Base-by-base conservation (phyloP, 805 yeast species). In the Saccharomycopsis oosterbeekiorum region DNA sequence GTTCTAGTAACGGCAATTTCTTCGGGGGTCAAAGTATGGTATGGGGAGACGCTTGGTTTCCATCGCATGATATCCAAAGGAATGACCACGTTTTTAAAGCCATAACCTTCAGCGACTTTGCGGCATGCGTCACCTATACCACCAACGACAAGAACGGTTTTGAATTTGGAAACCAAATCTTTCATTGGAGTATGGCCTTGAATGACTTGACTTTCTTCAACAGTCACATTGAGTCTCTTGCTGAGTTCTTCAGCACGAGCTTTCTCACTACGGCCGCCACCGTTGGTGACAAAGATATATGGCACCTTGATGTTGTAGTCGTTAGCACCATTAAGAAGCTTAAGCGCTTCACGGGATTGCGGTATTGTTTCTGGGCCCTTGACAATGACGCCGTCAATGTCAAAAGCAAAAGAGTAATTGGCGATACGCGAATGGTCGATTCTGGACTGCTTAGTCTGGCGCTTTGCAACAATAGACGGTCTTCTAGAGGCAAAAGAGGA, bases 131-230 rank as follows among this genome's bases (percentile, higher is more conserved):
- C 90, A 55, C 94, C 91, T 29, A 88, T 84, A 66, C 97, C 97
- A 65, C 97, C 97, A 59, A 90, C 90, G 59, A 90, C 96, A 55
- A 90, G 75, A 4, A 90, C 96, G 61, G 86, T 87, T 61, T 86
- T 76, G 72, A 85, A 84, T 15, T 79, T 76, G 37, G 80, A 80
- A 14, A 85, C 88, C 69, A 89, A 78, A 69, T 88, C 96, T 67
- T 83, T 85, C 94, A 90, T 90, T 40, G 97, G 97, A 1, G 97
- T 90, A 73, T 90, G 96, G 64, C 96, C 96, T 73, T 90, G 97
- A 68, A 90, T 87, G 62, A 90, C 87, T 75, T 90, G 97, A 60
- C 84, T 89, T 54, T 84, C 83, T 12, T 85, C 80, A 62, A 90
- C 82, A 47, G 80, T 80, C 47, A 82, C 74, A 21, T 78, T 81